Conservation (phyloP, 768 basidiomycete genomes). For the Kwoniella europaea region DNA sequence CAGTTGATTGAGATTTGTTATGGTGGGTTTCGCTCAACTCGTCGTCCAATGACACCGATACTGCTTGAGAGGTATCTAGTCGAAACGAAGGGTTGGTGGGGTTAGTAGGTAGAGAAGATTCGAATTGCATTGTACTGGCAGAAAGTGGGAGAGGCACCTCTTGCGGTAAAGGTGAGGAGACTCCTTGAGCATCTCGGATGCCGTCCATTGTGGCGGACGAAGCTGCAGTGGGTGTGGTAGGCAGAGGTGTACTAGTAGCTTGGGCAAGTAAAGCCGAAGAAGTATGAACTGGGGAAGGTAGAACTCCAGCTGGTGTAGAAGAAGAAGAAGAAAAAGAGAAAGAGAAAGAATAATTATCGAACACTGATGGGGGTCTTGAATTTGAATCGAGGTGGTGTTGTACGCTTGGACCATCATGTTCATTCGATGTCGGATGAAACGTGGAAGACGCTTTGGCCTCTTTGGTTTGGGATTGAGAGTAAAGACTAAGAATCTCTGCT, state of each 20-base stretch:
- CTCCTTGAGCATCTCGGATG: background rate
- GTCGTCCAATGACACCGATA: background rate
- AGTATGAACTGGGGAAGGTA: background rate
- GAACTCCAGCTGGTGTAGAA: background rate
- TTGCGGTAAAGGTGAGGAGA: background rate
- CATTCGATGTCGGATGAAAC: background rate
- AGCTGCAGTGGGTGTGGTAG: background rate
- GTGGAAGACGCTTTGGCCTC: background rate
- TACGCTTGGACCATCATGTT: background rate
- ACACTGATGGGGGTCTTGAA: background rate
- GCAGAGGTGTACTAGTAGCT: slow-evolving; percentile 2
- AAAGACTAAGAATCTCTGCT: slow-evolving; percentile 9
- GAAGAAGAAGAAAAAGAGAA: background rate
- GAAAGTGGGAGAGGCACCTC: background rate
- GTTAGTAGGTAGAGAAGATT: background rate
- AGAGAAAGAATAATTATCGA: background rate
- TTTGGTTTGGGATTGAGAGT: background rate
- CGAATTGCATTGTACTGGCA: too few species aligned
- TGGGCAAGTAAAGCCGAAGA: background rate
- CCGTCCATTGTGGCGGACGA: background rate
- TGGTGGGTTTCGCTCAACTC: rapidly evolving
- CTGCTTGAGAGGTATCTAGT: background rate
- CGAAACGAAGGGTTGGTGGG: background rate
- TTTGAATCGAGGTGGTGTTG: background rate
- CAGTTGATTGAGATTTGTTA: background rate